Percentiles rank a stretch among this genome's conserved stretches.
Evolutionary conservation across 441 rosid species (phyloP).

Genomic region (Breynia disticha): DNA sequence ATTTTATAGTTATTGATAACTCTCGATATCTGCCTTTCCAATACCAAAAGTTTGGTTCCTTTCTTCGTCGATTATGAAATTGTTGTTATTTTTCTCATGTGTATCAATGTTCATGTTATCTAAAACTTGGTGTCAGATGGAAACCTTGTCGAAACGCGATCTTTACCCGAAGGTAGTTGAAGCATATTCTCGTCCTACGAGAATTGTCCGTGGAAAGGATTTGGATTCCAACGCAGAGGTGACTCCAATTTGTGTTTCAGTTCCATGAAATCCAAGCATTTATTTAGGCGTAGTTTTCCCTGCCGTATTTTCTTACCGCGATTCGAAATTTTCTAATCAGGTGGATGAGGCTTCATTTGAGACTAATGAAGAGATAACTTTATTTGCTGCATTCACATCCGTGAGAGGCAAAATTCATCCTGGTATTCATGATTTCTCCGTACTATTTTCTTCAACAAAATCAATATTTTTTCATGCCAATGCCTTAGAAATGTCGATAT

Average conservation of each 20-base stretch:
- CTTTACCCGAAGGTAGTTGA: constrained; percentile 71
- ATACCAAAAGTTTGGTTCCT: neutral
- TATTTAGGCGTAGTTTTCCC: neutral
- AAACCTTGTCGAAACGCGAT: constrained; percentile 49
- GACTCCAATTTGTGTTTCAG: neutral
- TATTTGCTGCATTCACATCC: constrained; percentile 57
- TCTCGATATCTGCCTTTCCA: neutral
- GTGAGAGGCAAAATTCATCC: constrained; percentile 45
- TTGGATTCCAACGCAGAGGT: constrained; percentile 56
- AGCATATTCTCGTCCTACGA: constrained; percentile 96
- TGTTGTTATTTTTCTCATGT: neutral
- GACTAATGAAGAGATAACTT: constrained; percentile 61
- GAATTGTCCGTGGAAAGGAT: constrained; percentile 90
- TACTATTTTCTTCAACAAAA: no score
- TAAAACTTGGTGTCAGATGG: constrained; percentile 51
- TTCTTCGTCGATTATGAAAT: no score
- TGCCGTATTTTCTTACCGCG: constrained; percentile 1
- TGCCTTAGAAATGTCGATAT: no score
- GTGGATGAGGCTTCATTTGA: constrained; percentile 79
- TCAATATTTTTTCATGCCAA: no score
- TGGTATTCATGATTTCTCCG: constrained; percentile 28
- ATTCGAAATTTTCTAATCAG: constrained; percentile 21
- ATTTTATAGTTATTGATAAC: neutral
- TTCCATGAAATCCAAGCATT: neutral
- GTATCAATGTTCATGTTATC: constrained; percentile 4